Evolutionary conservation across 129 eudicot species (phyloP), one percentile per base, ranked within the genome.

Genomic region (Cynara cardunculus): DNA sequence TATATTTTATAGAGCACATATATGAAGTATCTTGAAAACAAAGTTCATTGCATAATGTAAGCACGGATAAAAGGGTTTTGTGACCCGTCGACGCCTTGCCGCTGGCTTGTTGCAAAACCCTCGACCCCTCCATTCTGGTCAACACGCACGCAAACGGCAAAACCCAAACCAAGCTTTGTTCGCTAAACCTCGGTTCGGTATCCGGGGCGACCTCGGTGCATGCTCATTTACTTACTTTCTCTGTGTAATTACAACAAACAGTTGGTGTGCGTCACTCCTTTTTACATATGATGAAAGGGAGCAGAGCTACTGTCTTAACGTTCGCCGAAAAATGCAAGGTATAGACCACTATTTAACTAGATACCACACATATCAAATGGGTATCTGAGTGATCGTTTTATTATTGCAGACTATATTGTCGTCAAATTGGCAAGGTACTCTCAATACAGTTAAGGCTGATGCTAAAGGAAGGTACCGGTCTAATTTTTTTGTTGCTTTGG

Each of bases 271-370:
- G n/a, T 27, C 31, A 11, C 74, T 34, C 24, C 7, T 19, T 62
- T 53, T 26, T 24, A 30, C 69, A 27, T 31, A 78, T 14, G 79
- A 83, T 87, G 86, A 89, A 84, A 80, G 87, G 83, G 25, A 78
- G 79, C 73, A 88, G 76, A 84, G 21, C 90, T 11, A 80, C 89
- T 4, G 79, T 83, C 19, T 41, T 88, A 75, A 82, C 92, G 14
- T 53, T 91, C 7, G 97, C 97, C 65, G 87, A 94, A 61, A 94
- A 88, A 82, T 94, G 97, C 92, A 94, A 87, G 93, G 97, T 94
- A 73, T 19, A 12, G 3, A 13, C 68, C 68, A 19, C 44, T 5
- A 22, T 62, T 16, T 25, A 74, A 56, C 82, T 62, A 71, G 22
- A 64, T 44, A n/a, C 74, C 41, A 44, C 65, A 21, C 69, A 24